phyloP scores from a whole-genome alignment of 2,329 filamentous ascomycete species.

The Geosmithia morbida region DNA sequence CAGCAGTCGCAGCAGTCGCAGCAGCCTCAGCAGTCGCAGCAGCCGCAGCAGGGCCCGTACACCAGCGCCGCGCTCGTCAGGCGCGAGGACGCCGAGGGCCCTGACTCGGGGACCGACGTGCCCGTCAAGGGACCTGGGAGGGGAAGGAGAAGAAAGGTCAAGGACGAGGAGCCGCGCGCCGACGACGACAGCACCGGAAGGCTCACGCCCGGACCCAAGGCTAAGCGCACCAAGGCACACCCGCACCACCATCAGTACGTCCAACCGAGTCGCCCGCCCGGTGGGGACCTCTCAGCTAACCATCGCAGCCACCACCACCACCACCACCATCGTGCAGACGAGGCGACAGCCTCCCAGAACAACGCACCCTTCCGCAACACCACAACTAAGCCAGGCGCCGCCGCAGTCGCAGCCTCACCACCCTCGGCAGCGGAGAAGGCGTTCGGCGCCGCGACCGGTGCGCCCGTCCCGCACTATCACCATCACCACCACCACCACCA shows the following conservation, averaged over 20 bases:
- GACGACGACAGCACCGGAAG: slow-evolving; percentile 48
- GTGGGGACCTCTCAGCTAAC: no score
- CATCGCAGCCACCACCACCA: slow-evolving; percentile 49
- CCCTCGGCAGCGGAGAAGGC: slow-evolving; percentile 31
- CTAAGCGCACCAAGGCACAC: slow-evolving; percentile 55
- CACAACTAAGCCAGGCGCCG: slow-evolving; percentile 22
- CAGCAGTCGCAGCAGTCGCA: no score
- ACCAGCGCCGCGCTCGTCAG: slow-evolving; percentile 27
- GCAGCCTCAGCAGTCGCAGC: no score
- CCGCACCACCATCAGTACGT: slow-evolving; percentile 53
- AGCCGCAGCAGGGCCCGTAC: slow-evolving; percentile 21
- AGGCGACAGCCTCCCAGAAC: slow-evolving; percentile 4
- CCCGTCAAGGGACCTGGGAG: slow-evolving; percentile 27
- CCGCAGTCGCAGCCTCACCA: slow-evolving; percentile 15
- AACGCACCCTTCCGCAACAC: slow-evolving; percentile 34
- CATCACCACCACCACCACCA: slow-evolving; percentile 22
- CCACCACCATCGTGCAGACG: slow-evolving; percentile 35
- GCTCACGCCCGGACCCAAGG: slow-evolving; percentile 41
- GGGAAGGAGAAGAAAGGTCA: slow-evolving; percentile 53
- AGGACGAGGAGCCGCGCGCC: slow-evolving; percentile 59
- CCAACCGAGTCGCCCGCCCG: no score
- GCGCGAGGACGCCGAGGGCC: slow-evolving; percentile 41
- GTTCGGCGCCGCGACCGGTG: no score
- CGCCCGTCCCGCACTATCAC: slow-evolving; percentile 40
- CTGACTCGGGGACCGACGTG: slow-evolving; percentile 23